Conservation (phyloP, 169 alveolate genomes). For the Eimeria tenella region DNA sequence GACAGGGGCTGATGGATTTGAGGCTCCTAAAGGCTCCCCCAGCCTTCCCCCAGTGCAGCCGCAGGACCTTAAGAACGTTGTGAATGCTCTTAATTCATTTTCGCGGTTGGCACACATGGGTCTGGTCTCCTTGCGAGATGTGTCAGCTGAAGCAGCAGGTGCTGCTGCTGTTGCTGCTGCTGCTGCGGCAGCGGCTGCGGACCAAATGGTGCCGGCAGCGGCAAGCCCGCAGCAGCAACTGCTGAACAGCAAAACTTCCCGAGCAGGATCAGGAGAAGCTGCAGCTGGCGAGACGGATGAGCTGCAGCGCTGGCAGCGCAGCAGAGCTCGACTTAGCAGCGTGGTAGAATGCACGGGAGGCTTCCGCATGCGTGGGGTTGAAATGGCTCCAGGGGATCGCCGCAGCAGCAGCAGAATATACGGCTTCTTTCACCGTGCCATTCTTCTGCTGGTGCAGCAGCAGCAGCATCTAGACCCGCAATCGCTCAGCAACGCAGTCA, state of each 20-base stretch:
- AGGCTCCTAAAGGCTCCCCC: background rate
- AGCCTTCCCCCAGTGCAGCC: slow-evolving; percentile 33
- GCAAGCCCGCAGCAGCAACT: background rate
- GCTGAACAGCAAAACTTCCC: background rate
- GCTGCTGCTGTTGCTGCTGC: slow-evolving; percentile 27
- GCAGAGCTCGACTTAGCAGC: slow-evolving; percentile 39
- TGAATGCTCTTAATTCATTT: slow-evolving; percentile 10
- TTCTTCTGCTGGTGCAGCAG: slow-evolving; percentile 30
- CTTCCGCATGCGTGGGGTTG: slow-evolving; percentile 46
- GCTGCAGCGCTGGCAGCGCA: slow-evolving; percentile 39
- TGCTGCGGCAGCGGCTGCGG: slow-evolving; percentile 28
- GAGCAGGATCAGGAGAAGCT: background rate
- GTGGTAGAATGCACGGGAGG: slow-evolving; percentile 17
- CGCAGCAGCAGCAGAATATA: slow-evolving; percentile 47
- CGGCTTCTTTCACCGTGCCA: background rate
- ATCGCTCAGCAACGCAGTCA: slow-evolving; percentile 21
- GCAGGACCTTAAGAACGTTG: background rate
- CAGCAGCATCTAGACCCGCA: slow-evolving; percentile 39
- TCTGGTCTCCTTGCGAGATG: slow-evolving; percentile 9
- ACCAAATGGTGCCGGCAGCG: slow-evolving; percentile 31
- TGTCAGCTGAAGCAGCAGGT: background rate
- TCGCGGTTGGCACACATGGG: slow-evolving; percentile 18
- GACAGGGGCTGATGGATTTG: background rate
- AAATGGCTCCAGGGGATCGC: slow-evolving; percentile 18
- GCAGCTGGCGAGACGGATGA: slow-evolving; percentile 22